Conservation (phyloP, 2,329 filamentous ascomycete genomes). For the Colletotrichum plurivorum region DNA sequence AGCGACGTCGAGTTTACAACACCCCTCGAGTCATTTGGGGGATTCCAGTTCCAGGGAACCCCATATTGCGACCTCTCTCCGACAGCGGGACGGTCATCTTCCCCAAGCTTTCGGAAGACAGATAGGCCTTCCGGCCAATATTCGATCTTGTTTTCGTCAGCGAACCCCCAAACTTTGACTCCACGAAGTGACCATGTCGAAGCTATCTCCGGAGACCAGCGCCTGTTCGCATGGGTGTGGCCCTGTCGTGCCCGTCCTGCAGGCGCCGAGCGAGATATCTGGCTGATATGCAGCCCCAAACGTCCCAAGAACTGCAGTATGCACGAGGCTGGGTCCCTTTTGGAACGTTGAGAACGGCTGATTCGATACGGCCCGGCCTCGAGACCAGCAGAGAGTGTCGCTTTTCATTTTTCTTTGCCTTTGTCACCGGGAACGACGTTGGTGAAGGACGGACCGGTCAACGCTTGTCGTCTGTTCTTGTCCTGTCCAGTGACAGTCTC, state of each 20-base stretch:
- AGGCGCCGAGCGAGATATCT: constrained; percentile 29
- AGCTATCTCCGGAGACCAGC: constrained; percentile 25
- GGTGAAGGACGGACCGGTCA: constrained; percentile 6
- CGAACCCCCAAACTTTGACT: constrained; percentile 26
- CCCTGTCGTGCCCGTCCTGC: constrained; percentile 28
- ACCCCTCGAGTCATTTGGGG: constrained; percentile 36
- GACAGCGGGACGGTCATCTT: constrained; percentile 34
- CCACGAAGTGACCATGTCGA: constrained; percentile 33
- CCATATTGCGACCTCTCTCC: constrained; percentile 28
- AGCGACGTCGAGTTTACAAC: constrained; percentile 35
- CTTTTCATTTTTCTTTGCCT: no score
- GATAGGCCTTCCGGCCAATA: constrained; percentile 32
- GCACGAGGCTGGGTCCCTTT: constrained; percentile 22
- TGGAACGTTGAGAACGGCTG: not conserved
- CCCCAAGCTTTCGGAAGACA: constrained; percentile 36
- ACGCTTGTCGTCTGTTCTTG: constrained; percentile 8
- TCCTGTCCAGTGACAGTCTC: constrained; percentile 2
- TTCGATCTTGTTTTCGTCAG: constrained; percentile 37
- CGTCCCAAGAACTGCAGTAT: constrained; percentile 34
- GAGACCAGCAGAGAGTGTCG: no score
- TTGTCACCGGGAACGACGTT: not conserved
- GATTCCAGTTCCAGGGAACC: constrained; percentile 26
- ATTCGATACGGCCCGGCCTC: constrained; percentile 1
- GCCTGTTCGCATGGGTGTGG: constrained; percentile 29
- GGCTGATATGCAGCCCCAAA: constrained; percentile 39